A percentile compares a stretch with the other conserved stretches of the same genome.
These are phyloP conservation scores for Gossypium arboreum DNA, from an alignment of 345 rosid species.

Conservation along the genomic window DNA sequence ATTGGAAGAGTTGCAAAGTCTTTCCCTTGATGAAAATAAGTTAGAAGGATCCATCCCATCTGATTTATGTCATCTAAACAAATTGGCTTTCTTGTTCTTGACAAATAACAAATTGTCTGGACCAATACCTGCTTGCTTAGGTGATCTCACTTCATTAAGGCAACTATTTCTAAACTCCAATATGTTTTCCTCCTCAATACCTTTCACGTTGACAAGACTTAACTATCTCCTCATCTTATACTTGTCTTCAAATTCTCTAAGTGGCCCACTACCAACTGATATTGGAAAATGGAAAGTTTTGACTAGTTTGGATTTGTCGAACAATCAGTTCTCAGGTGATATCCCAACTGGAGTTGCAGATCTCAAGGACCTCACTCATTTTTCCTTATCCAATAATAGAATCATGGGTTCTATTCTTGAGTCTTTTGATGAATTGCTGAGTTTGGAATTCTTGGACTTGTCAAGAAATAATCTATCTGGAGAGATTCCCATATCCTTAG, in stretches of 20 bases:
- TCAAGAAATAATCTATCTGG: conserved; percentile 23
- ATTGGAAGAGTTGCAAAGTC: background rate
- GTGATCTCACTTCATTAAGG: background rate
- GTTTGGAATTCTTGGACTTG: conserved; percentile 24
- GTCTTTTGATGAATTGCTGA: background rate
- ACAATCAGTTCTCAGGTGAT: conserved; percentile 1
- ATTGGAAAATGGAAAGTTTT: conserved; percentile 16
- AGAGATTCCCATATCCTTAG: conserved; percentile 19
- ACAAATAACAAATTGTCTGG: no score
- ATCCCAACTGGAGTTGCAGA: no score
- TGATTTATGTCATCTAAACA: no score
- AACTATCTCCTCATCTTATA: conserved; percentile 3
- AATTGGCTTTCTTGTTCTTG: no score
- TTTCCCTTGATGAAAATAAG: background rate
- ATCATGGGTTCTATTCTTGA: no score
- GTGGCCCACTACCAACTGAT: no score
- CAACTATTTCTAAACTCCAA: background rate
- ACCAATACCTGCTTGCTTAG: background rate
- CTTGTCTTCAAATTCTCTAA: conserved; percentile 16
- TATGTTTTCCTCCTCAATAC: conserved; percentile 2
- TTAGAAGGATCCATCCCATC: background rate
- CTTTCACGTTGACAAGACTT: conserved; percentile 14
- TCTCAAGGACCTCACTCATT: no score
- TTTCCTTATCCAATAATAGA: no score
- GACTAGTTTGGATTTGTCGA: conserved; percentile 15